Base-by-base conservation (phyloP, 2,329 filamentous ascomycete genomes). In the Colletotrichum sp. region DNA sequence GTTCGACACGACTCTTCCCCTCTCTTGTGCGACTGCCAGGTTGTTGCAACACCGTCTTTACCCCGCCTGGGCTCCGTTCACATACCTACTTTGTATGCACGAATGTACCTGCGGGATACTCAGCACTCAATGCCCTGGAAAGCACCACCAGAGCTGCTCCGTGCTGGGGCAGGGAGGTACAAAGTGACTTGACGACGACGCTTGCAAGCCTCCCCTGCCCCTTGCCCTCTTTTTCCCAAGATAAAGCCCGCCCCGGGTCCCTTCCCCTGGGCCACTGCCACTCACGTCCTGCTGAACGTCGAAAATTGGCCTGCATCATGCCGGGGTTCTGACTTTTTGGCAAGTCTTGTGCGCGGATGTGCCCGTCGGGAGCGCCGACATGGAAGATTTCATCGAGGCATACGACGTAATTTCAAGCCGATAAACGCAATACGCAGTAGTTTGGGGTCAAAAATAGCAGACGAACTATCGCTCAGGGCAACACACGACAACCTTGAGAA, bases 371-470 rank as follows among this genome's bases (percentile, higher is more conserved):
- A 39, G 63, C 57, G 26, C 70, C 70, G 73, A 76, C 44, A 69
- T 59, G 71, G 57, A 32, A 55, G 64, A 49, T 30, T 52, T 52
- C 55, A 34, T 44, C 32, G 49, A 59, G 44, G 30, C 69, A 30
- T 59, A 44, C 63, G 26, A 32, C 21, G 44, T 28, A 68, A 64
- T 49, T 69, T 57, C 63, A 57, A 36, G 13, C 21, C 57, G 73
- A 60, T 44, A 60, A 59, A 69, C 60, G 57, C 44, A 28, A 65
- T 76, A 8, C 44, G n/a, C 44, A 52, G n/a, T 52, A 13, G 44
- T 21, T 72, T 64, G 71, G 52, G 69, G 44, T 69, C 64, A 76
- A 76, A 76, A 76, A 76, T 76, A 76, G 73, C 59, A 57, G 52
- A 28, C 34, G 32, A 72, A 67, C 57, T 57, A 36, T 10, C 12